Conservation (phyloP, 2,329 filamentous ascomycete genomes). For the Pestalotiopsis sp. region DNA sequence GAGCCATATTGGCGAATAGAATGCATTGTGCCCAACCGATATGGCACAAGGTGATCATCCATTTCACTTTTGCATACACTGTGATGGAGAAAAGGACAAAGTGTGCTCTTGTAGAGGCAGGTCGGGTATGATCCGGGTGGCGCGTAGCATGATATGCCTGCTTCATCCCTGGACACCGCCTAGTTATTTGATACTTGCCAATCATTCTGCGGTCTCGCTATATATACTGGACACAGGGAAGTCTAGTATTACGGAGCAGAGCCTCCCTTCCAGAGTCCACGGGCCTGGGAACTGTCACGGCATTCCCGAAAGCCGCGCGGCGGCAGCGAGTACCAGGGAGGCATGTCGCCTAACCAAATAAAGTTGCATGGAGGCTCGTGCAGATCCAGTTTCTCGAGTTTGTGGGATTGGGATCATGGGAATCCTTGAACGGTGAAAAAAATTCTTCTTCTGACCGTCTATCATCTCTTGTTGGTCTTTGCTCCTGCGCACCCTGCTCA, state of each 20-base stretch:
- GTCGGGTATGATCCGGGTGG: background rate
- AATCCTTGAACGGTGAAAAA: background rate
- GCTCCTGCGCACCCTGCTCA: background rate
- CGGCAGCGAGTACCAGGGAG: background rate
- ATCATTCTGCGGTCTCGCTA: background rate
- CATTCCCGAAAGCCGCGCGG: background rate
- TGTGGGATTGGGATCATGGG: background rate
- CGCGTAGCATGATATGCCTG: background rate
- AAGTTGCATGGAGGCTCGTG: background rate
- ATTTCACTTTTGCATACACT: background rate
- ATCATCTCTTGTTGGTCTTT: background rate
- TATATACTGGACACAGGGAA: background rate
- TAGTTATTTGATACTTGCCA: background rate
- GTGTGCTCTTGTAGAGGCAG: background rate
- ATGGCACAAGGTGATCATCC: background rate
- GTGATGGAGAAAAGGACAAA: background rate
- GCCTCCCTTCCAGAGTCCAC: background rate
- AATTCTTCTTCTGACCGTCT: background rate
- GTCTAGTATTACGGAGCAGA: background rate
- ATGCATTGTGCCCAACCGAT: background rate
- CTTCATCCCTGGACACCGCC: background rate
- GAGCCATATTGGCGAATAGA: background rate
- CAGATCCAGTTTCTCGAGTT: background rate
- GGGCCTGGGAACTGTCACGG: background rate
- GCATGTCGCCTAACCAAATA: background rate